Base-by-base conservation (phyloP, 2,329 filamentous ascomycete genomes). In the Trichoderma simmonsii region DNA sequence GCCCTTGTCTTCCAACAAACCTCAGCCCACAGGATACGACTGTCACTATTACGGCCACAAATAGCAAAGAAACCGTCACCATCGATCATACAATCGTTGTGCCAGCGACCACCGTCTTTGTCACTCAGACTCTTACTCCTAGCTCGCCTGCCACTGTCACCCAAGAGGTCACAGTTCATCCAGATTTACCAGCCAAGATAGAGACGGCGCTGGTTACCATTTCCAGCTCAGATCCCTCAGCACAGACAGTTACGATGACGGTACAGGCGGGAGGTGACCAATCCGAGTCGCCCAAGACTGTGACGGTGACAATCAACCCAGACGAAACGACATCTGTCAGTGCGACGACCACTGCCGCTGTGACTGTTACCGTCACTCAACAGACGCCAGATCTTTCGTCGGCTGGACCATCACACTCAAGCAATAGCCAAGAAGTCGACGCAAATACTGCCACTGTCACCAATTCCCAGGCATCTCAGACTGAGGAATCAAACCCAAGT, bases 11-110 rank as follows among this genome's bases (percentile, higher is more conserved):
- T 11, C 56, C 76, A 21, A 73, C 73, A 26, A 73, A 69, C 14
- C 32, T 73, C 26, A 70, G 62, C 9, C 70, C 73, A n/a, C 74
- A 61, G 14, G 39, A 57, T 9, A 71, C 72, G 9, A 78, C 77
- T 12, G 74, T 81, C 43, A 80, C 77, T 24, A 73, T 80, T 21
- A 71, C 69, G 5, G 61, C 51, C 34, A 79, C 77, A 54, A 71
- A 74, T 9, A 71, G 73, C 30, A 74, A 72, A 36, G 74, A 79
- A 62, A 81, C 79, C 21, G 73, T 80, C 8, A 80, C 77, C 3
- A 71, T 76, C 34, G 65, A 73, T 77, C 48, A 77, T 32, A 74
- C 75, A 6, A 72, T 77, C 28, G 77, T 77, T 54, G 73, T 77
- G 21, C 66, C 75, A n/a, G 66, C 74, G 12, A 75, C 74, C 6